Conservation (phyloP, 179 eudicot species). For the Sideroxylon spinosum region DNA sequence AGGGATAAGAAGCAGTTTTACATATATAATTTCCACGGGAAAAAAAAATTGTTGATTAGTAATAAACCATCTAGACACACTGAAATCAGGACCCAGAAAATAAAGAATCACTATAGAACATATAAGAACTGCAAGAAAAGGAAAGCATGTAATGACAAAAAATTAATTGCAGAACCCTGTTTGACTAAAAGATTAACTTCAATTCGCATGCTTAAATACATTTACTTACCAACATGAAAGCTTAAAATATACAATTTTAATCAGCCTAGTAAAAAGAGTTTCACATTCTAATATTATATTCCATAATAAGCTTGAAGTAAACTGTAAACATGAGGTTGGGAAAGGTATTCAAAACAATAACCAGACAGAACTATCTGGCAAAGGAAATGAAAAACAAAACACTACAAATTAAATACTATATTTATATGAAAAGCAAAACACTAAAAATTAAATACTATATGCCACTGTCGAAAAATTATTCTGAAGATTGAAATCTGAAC, state of each 20-base stretch:
- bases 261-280: background rate
- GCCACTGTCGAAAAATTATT: background rate
- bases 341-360: background rate
- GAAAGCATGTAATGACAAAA: background rate
- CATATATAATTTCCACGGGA: background rate
- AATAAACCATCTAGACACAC: background rate
- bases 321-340: background rate
- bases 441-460: background rate
- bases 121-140: background rate
- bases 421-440: too few species aligned
- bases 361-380: background rate
- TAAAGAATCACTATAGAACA: too few species aligned
- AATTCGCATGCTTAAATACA: background rate
- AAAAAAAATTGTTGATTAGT: background rate
- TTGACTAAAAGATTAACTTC: background rate
- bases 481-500: background rate
- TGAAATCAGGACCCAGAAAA: background rate
- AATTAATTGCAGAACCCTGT: background rate
- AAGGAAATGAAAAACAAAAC: background rate
- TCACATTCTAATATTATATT: background rate
- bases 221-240: background rate
- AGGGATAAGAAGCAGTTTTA: background rate
- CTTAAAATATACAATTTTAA: background rate
- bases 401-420: background rate
- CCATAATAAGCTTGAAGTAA: background rate